These are phyloP conservation scores for Naganishia antarctica DNA, from an alignment of 768 basidiomycete genomes.

Conservation along the genomic window DNA sequence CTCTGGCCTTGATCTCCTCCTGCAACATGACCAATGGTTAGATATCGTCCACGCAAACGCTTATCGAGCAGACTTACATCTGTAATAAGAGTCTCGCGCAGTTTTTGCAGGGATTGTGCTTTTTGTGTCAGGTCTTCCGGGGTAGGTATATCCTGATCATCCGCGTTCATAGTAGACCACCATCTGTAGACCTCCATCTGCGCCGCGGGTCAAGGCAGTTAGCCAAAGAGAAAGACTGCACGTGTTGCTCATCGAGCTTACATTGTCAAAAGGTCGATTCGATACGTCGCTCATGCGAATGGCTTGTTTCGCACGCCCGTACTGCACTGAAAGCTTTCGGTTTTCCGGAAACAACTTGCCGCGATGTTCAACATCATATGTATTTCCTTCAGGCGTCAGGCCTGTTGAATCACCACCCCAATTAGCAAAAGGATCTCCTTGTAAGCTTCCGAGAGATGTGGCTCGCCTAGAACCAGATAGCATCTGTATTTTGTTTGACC, in stretches of 20 bases:
- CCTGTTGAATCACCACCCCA: slow-evolving; percentile 22
- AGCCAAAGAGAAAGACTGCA: too few species aligned
- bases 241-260: slow-evolving; percentile 53
- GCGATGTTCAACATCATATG: slow-evolving; percentile 41
- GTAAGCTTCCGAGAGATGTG: not conserved
- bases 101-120: slow-evolving; percentile 58
- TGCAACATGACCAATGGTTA: slow-evolving; percentile 46
- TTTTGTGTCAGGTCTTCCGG: slow-evolving; percentile 63
- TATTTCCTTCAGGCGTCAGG: slow-evolving; percentile 32
- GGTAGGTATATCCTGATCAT: slow-evolving; percentile 64
- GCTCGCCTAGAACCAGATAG: slow-evolving; percentile 72
- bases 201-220: too few species aligned
- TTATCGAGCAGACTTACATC: slow-evolving; percentile 58
- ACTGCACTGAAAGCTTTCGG: slow-evolving; percentile 66
- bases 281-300: slow-evolving; percentile 84
- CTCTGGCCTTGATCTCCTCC: slow-evolving; percentile 77
- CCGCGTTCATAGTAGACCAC: slow-evolving; percentile 39
- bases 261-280: slow-evolving; percentile 63
- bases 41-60: not conserved
- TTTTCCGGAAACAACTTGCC: slow-evolving; percentile 53
- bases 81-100: slow-evolving; percentile 64
- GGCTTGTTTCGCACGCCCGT: slow-evolving; percentile 61
- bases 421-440: not conserved
- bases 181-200: slow-evolving; percentile 71
- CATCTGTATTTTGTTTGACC: slow-evolving; percentile 68